Conservation (phyloP, 2,329 filamentous ascomycete genomes). For the Tolypocladium sp. region DNA sequence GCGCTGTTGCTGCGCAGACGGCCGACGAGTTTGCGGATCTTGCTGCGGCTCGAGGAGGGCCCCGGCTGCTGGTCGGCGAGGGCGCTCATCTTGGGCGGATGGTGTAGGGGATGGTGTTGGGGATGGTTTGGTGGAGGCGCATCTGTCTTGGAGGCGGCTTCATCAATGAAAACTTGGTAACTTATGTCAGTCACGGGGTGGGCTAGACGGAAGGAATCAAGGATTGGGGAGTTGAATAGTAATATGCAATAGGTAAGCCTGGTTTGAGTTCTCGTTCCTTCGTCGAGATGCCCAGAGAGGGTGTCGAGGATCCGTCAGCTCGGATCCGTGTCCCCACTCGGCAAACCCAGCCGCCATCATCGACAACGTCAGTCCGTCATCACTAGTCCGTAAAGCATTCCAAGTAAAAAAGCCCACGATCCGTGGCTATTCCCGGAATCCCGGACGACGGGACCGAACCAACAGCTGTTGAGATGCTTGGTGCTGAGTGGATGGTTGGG, state of each 20-base stretch:
- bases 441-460: not conserved
- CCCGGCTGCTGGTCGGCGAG: not conserved
- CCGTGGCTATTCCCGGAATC: not conserved
- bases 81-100: not conserved
- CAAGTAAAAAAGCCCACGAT: not conserved
- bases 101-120: not conserved
- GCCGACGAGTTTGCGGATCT: constrained; percentile 6
- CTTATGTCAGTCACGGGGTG: not conserved
- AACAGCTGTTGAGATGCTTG: not conserved
- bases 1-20: constrained; percentile 6
- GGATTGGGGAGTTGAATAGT: not conserved
- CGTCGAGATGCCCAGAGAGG: not conserved
- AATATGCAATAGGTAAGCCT: not conserved
- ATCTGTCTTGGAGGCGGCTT: not conserved
- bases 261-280: not conserved
- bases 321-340: not conserved
- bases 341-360: not conserved
- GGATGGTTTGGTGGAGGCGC: not conserved
- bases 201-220: not conserved
- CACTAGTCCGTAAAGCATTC: not conserved
- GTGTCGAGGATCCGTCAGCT: not conserved
- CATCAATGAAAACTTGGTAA: not conserved
- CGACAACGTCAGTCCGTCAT: not conserved
- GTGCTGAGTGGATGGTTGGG: not conserved
- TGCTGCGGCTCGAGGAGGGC: not conserved